These are phyloP conservation scores for Boletus coccyginus DNA, from an alignment of 768 basidiomycete genomes.

Conservation along the genomic window DNA sequence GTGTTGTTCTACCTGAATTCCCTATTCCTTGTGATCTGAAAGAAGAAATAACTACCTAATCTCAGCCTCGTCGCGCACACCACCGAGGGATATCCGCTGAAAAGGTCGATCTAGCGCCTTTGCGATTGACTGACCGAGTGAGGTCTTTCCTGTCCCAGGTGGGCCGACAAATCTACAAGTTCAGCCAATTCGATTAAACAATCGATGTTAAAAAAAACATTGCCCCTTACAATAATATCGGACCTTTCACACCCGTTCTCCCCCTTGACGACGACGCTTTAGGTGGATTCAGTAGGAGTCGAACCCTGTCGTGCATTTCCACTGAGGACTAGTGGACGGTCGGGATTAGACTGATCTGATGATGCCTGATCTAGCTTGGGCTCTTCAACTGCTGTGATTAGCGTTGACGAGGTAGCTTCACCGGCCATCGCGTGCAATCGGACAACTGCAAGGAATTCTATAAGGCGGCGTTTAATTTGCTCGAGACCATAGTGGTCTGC, in stretches of 20 bases:
- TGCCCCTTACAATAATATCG: constrained; percentile 58
- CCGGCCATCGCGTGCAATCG: constrained; percentile 43
- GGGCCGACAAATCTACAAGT: constrained; percentile 77
- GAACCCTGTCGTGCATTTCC: constrained; percentile 12
- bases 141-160: constrained; percentile 90
- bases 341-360: constrained; percentile 18
- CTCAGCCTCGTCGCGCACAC: constrained; percentile 90
- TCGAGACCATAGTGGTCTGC: constrained; percentile 90
- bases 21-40: constrained; percentile 4
- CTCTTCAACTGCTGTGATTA: not conserved
- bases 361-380: constrained; percentile 19
- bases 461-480: constrained; percentile 86
- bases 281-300: not conserved
- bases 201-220: not conserved
- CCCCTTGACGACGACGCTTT: constrained; percentile 8
- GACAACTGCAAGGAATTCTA: constrained; percentile 90
- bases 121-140: constrained; percentile 86
- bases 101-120: constrained; percentile 81
- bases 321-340: constrained; percentile 23
- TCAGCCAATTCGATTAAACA: not conserved
- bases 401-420: constrained; percentile 6
- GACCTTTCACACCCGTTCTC: constrained; percentile 58
- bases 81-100: constrained; percentile 89
- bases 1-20: constrained; percentile 1
- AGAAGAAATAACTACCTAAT: constrained; percentile 39